Evolutionary conservation across 257 asterid genomes (phyloP).

Genomic region (Ocimum tenuiflorum): DNA sequence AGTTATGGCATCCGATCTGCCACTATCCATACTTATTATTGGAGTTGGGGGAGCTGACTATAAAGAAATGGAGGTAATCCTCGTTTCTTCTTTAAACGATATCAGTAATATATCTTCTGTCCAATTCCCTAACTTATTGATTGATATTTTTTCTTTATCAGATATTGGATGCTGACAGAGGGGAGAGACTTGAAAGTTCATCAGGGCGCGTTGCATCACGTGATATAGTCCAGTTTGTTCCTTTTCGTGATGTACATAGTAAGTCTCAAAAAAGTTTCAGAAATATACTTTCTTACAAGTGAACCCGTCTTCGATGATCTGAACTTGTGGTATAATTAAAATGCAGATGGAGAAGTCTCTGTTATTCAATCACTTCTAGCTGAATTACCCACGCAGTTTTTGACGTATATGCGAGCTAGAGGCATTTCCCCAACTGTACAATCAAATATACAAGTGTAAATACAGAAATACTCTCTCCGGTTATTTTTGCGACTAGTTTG

Average conservation of each 20-base stretch:
- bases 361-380: constrained; percentile 85
- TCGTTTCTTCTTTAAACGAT: background rate
- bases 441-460: constrained; percentile 37
- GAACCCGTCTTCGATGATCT: background rate
- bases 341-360: constrained; percentile 67
- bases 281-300: background rate
- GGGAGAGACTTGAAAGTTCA: constrained; percentile 80
- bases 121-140: background rate
- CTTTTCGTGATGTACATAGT: constrained; percentile 85
- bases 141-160: constrained; percentile 25
- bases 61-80: constrained; percentile 90
- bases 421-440: constrained; percentile 52
- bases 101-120: background rate
- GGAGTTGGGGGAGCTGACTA: constrained; percentile 99
- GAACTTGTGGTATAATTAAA: background rate
- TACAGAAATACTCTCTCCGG: constrained; percentile 24
- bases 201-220: constrained; percentile 90
- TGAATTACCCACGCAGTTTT: constrained; percentile 88
- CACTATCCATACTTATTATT: constrained; percentile 84
- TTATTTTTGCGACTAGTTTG: constrained; percentile 18
- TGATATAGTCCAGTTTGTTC: constrained; percentile 94
- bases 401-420: constrained; percentile 67
- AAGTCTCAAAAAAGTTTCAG: constrained; percentile 18
- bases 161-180: constrained; percentile 93
- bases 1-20: constrained; percentile 91